Evolutionary conservation across 2,329 filamentous ascomycete genomes (phyloP), one percentile per base, ranked within the genome.

Genomic region (Anthostomella pinea): DNA sequence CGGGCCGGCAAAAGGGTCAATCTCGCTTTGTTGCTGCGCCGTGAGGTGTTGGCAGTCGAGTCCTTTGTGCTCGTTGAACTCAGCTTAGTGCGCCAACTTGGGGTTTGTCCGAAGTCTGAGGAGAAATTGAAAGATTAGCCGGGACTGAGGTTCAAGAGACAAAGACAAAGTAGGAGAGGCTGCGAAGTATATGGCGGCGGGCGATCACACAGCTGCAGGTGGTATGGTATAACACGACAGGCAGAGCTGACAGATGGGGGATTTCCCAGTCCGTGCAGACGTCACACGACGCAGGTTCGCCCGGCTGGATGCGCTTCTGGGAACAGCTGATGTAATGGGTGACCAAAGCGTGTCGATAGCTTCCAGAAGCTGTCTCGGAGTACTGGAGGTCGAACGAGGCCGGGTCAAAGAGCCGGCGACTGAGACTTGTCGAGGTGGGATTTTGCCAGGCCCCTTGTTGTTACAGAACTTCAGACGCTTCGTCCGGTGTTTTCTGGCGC

Each of bases 41-140:
- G 26, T 20, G n/a, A 33, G 35, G 38, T 30, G 31, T n/a, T 23
- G 26, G 19, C 14, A 15, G 24, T 32, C n/a, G n/a, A n/a, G 15
- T 48, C 46, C 51, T 53, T 54, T 54, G 49, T 53, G 38, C 10
- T 48, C 21, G 41, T 47, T 36, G 43, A 37, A 42, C 35, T 38
- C 34, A 49, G 48, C 31, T 45, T 52, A 45, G 46, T 49, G 46
- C 24, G 45, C 28, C 35, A 33, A 13, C 26, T 38, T 46, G 34
- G 13, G n/a, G 33, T 35, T 43, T 40, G 42, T 43, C 30, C 37
- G 40, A 38, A 31, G 38, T 46, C 33, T 41, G 40, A 30, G 34
- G 41, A 39, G 36, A 38, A 29, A 35, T 34, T 38, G 35, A 27
- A 41, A 45, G 45, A 47, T 57, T 47, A 57, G 52, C 48, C 39